Percentiles rank a stretch among this genome's conserved stretches.
Conservation (phyloP, 2,329 filamentous ascomycete species). For the Stachybotrys chartarum region DNA sequence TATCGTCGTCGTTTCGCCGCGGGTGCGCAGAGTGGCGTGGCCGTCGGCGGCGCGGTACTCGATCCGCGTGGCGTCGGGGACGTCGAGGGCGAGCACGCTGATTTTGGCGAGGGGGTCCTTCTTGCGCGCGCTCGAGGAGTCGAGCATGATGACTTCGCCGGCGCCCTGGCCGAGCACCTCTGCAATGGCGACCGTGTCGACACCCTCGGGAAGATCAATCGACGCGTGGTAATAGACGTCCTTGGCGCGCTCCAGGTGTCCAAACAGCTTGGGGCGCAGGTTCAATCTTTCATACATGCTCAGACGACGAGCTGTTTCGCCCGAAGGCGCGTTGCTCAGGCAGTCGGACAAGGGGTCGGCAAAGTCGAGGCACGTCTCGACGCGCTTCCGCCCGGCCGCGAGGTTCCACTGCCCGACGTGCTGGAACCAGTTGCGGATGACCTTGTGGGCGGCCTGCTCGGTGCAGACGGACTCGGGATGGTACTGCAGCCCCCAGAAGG, state of each 20-base stretch:
- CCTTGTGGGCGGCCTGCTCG: constrained; percentile 52
- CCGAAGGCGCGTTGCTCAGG: background rate
- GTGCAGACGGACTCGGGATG: constrained; percentile 88
- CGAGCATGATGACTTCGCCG: constrained; percentile 47
- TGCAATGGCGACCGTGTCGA: constrained; percentile 47
- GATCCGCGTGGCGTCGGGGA: constrained; percentile 48
- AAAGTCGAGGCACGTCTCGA: constrained; percentile 6
- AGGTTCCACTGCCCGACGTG: constrained; percentile 55
- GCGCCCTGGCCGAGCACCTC: constrained; percentile 36
- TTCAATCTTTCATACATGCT: background rate
- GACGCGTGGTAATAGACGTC: constrained; percentile 28
- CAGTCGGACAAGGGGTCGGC: background rate
- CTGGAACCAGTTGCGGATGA: constrained; percentile 72
- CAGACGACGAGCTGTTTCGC: background rate
- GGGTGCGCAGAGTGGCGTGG: constrained; percentile 21
- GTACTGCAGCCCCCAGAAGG: constrained; percentile 85
- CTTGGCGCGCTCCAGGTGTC: background rate
- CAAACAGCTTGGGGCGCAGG: background rate
- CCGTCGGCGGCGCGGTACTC: constrained; percentile 48
- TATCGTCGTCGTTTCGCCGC: constrained; percentile 17
- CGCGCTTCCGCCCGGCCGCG: constrained; percentile 7
- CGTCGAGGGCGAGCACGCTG: constrained; percentile 66
- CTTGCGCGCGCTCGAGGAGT: constrained; percentile 49
- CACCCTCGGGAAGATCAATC: constrained; percentile 35
- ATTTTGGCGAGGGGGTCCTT: constrained; percentile 42